Conservation (phyloP, 768 basidiomycete genomes). For the Filobasidium floriforme region DNA sequence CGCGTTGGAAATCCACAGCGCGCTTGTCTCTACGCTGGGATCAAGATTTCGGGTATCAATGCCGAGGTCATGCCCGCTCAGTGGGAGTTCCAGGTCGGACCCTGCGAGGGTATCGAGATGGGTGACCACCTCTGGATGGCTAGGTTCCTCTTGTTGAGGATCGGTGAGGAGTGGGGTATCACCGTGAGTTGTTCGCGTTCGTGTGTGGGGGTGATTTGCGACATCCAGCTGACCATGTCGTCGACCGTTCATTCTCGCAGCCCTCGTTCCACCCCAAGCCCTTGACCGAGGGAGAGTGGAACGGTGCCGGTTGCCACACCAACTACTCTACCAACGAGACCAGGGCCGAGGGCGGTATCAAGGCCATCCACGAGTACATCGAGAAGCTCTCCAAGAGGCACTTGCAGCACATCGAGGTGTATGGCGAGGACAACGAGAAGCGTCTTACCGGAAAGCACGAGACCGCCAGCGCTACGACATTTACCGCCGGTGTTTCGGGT, state of each 20-base stretch:
- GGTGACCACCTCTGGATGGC: conserved; percentile 99
- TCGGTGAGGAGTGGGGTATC: conserved; percentile 94
- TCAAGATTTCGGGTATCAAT: conserved; percentile 99
- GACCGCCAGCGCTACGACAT: conserved; percentile 84
- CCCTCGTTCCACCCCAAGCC: conserved; percentile 99
- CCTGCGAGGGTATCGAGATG: conserved; percentile 95
- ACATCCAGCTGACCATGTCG: background rate
- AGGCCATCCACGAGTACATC: conserved; percentile 83
- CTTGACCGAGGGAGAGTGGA: conserved; percentile 86
- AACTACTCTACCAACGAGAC: conserved; percentile 93
- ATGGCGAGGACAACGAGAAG: conserved; percentile 95
- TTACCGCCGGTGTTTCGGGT: conserved; percentile 87
- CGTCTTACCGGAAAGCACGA: conserved; percentile 95
- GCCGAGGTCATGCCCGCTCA: conserved; percentile 99
- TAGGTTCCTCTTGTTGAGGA: conserved; percentile 86
- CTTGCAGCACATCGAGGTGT: conserved; percentile 90
- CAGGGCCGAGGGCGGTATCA: conserved; percentile 81
- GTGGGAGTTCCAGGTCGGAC: conserved; percentile 99
- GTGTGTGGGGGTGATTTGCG: background rate
- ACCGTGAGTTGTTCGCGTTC: conserved; percentile 48
- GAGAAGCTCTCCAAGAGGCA: conserved; percentile 86
- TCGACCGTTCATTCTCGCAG: conserved; percentile 30
- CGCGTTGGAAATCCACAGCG: conserved; percentile 24
- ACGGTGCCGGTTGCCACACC: conserved; percentile 95
- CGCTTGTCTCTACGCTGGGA: conserved; percentile 76